Evolutionary conservation across 352 stramenopile species (phyloP).

Genomic region (Phytophthora idaei): DNA sequence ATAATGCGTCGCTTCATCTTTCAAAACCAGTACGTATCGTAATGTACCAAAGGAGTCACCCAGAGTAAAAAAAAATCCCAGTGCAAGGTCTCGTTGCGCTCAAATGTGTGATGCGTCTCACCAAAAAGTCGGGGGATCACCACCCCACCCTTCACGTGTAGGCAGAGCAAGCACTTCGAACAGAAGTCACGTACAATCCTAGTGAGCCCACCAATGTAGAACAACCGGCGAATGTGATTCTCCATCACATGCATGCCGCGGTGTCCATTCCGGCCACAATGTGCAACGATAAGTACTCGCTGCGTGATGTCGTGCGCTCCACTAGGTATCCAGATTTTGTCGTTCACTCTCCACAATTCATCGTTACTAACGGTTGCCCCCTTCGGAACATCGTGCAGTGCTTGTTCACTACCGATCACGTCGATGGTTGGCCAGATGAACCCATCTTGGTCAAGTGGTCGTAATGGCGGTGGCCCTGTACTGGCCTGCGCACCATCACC

Average conservation of each 20-base stretch:
- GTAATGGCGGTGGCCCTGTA: not conserved
- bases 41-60: conserved; percentile 13
- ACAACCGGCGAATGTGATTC: conserved; percentile 13
- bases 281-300: conserved; percentile 9
- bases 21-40: conserved; percentile 14
- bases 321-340: conserved; percentile 8
- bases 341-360: conserved; percentile 4
- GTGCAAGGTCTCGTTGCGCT: conserved; percentile 11
- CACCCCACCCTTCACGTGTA: conserved; percentile 16
- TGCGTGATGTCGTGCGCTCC: not conserved
- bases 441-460: not conserved
- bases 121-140: conserved; percentile 2
- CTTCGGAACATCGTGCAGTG: not conserved
- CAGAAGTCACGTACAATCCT: conserved; percentile 14
- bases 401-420: conserved; percentile 5
- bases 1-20: conserved; percentile 16
- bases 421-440: conserved; percentile 9
- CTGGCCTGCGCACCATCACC: not conserved
- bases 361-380: not conserved
- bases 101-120: conserved; percentile 15
- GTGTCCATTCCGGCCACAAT: conserved; percentile 10
- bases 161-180: conserved; percentile 18
- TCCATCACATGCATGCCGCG: conserved; percentile 18
- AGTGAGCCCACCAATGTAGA: conserved; percentile 6
- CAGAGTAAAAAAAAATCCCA: conserved; percentile 15